Percentiles rank a stretch among this genome's conserved stretches.
Evolutionary conservation across 495 filamentous ascomycete species (phyloP).

Genomic region (Podospora fimiseda): DNA sequence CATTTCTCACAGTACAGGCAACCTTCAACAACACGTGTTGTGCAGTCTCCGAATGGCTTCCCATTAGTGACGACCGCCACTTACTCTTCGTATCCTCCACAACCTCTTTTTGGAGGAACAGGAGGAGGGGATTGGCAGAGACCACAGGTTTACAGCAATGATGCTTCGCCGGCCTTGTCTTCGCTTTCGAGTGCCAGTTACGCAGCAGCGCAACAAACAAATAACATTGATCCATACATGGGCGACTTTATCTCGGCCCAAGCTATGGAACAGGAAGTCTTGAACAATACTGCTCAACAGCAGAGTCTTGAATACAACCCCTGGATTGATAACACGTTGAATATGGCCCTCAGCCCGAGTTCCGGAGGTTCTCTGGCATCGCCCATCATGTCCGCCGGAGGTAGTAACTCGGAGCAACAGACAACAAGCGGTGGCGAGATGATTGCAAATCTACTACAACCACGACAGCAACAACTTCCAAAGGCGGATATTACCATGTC

Average conservation of each 20-base stretch:
- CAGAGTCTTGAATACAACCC: not conserved
- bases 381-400: not conserved
- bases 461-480: not conserved
- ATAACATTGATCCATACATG: slow-evolving; percentile 2
- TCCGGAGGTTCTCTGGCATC: not conserved
- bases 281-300: not conserved
- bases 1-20: slow-evolving; percentile 4
- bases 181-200: slow-evolving; percentile 1
- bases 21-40: slow-evolving; percentile 1
- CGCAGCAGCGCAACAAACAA: slow-evolving; percentile 1
- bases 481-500: not conserved
- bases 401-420: not conserved
- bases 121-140: not conserved
- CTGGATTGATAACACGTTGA: not conserved
- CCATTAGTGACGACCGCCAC: not conserved
- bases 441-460: not conserved
- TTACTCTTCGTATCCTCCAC: not conserved
- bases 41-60: not conserved
- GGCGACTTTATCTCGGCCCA: slow-evolving; percentile 11
- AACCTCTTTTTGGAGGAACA: not conserved
- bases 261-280: not conserved
- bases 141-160: slow-evolving; percentile 7
- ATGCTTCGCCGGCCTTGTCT: slow-evolving; percentile 11
- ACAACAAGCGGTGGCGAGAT: not conserved
- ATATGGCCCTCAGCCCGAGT: slow-evolving; percentile 1